Base-by-base conservation (phyloP, 176 grass and related monocot species). In the Phragmites australis region DNA sequence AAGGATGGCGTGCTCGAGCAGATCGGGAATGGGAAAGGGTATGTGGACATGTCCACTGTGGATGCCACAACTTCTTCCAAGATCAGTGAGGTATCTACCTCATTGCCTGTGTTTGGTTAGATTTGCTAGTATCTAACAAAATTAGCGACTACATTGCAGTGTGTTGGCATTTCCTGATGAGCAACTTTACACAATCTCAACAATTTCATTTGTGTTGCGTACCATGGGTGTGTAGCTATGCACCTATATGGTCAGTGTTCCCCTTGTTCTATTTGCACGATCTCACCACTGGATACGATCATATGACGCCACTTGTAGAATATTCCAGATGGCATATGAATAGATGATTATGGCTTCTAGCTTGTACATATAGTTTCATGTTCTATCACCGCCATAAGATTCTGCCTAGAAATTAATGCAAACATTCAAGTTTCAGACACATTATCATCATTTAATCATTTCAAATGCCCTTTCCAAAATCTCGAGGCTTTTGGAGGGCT, bases 1-100 rank as follows among this genome's bases (percentile, higher is more conserved):
- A 94, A 93, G 90, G 86, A 94, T 53, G 96, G 96, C 10, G 96
- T 98, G 83, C 92, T 98, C 12, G 90, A 98, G 84, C 78, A 94
- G 84, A 98, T 98, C 22, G 83, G 73, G 1, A 63, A 74, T 40
- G 92, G 96, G 57, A 93, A 98, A 68, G 90, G 92, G 27, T 93
- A 98, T 72, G 84, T 98, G 66, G 92, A 98, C 84, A 98, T 98
- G 96, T 98, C 96, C 27, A 98, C 90, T 21, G 96, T 98, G n/a
- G 96, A 98, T 85, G 88, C 86, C 7, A 66, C 75, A 27, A 98
- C 95, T 75, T 98, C 95, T 44, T 81, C 78, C 68, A 93, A 93
- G 83, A 98, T 98, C 59, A 93, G 65, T 21, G 86, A 98, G 96
- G 96, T 88, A 65, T 85, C 23, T 45, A 22, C 12, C 78, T 68